Evolutionary conservation across 2,329 filamentous ascomycete genomes (phyloP), one percentile per base, ranked within the genome.

Genomic region (Drechmeria coniospora): DNA sequence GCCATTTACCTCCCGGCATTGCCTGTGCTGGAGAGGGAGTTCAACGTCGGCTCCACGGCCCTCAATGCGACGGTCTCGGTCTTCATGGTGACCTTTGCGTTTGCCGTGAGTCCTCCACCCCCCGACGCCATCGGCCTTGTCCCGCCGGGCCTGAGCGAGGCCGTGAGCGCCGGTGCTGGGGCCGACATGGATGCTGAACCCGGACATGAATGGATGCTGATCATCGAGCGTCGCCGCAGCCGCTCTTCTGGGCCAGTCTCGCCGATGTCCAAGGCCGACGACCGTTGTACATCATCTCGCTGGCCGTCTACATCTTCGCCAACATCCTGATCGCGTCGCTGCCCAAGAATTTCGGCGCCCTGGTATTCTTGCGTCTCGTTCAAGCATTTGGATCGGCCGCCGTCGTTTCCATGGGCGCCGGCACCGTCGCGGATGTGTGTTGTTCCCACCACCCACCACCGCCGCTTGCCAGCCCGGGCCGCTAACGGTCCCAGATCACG

Each of bases 51-150:
- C 6, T 38, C 40, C 15, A 48, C 50, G 5, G 45, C 41, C 3
- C 51, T 60, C 21, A 60, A 60, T 35, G 54, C 47, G 3, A 57
- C 57, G 0, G 54, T 61, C n/a, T 50, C 52, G 1, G 49, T 59
- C 4, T 61, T 58, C 36, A 58, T 56, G 53, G 43, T 50, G 8
- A 47, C 57, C 1, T 61, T 60, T 31, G 57, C 55, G 11, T 28
- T 61, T 11, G 49, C 48, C 7, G 45, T 50, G 29, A 34, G 45
- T 40, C 4, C 10, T 8, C 9, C 21, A 16, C 19, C 13, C 15
- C 8, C 3, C 8, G n/a, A n/a, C n/a, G n/a, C n/a, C n/a, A n/a
- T n/a, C n/a, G n/a, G n/a, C n/a, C n/a, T n/a, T n/a, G n/a, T n/a
- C n/a, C n/a, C n/a, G n/a, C n/a, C n/a, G n/a, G n/a, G n/a, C n/a